Percentiles rank a stretch among this genome's conserved stretches.
Conservation (phyloP, 2,329 filamentous ascomycete genomes). For the Ascosphaera acerosa region DNA sequence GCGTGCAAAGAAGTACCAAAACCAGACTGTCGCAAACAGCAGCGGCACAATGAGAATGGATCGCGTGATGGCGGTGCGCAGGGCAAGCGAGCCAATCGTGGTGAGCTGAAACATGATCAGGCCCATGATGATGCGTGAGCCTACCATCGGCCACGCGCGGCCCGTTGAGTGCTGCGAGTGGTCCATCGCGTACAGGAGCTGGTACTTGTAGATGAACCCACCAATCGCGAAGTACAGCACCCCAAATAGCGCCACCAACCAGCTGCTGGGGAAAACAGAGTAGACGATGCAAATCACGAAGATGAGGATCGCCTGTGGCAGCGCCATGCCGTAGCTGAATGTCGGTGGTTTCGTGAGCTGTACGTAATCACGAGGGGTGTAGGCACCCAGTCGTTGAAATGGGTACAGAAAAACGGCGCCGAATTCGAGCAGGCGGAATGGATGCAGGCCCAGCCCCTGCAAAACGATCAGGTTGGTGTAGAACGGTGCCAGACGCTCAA, state of each 20-base stretch:
- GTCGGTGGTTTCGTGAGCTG: slow-evolving; percentile 57
- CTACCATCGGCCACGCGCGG: slow-evolving; percentile 88
- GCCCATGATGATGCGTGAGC: slow-evolving; percentile 68
- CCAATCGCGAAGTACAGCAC: slow-evolving; percentile 43
- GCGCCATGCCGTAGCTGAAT: slow-evolving; percentile 90
- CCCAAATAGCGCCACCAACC: slow-evolving; percentile 52
- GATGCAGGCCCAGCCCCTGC: slow-evolving; percentile 79
- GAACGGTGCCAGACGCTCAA: slow-evolving; percentile 53
- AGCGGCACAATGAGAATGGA: slow-evolving; percentile 53
- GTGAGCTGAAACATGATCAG: slow-evolving; percentile 73
- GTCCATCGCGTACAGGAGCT: slow-evolving; percentile 94
- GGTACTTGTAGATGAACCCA: slow-evolving; percentile 87
- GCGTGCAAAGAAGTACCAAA: slow-evolving; percentile 52
- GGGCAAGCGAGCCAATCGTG: slow-evolving; percentile 63
- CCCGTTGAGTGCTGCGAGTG: slow-evolving; percentile 87
- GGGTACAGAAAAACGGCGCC: slow-evolving; percentile 68
- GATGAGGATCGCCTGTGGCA: slow-evolving; percentile 75
- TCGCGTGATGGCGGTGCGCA: slow-evolving; percentile 45
- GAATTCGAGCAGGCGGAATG: slow-evolving; percentile 73
- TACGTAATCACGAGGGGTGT: slow-evolving; percentile 71
- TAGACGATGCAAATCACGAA: slow-evolving; percentile 94
- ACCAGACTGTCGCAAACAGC: slow-evolving; percentile 63
- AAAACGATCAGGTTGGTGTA: slow-evolving; percentile 88
- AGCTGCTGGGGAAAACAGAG: slow-evolving; percentile 58
- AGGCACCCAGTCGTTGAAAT: slow-evolving; percentile 49